Base-by-base conservation (phyloP, 768 basidiomycete genomes). In the Trametes punicea region DNA sequence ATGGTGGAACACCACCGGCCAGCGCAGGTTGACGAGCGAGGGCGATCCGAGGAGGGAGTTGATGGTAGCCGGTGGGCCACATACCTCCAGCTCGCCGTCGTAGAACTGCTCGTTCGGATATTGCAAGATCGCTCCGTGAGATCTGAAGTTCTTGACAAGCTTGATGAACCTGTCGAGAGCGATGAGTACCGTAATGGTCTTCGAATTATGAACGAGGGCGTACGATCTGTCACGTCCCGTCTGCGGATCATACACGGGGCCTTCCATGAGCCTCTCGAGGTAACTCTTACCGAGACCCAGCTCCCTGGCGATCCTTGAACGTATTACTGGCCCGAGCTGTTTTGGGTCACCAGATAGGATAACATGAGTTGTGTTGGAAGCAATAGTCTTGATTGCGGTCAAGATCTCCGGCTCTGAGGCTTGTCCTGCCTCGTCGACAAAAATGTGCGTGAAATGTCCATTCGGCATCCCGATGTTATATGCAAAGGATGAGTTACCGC, bases 401-500 rank as follows among this genome's bases (percentile, higher is more conserved):
- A 86, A 82, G 0, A 75, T 74, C 65, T 88, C 86, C 0, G 85
- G 83, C 65, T 89, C 87, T 0, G 81, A 83, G 2, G 85, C 84
- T 62, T 89, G 86, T 0, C 84, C 86, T 0, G 85, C 86, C 64
- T 89, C 86, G 60, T 89, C 86, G 8, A 86, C 69, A 64, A 88
- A 84, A 13, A 89, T 82, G 57, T 88, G 84, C 8, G 73, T 77
- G 65, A 81, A 89, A 65, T 87, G 81, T 0, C 87, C 86, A 1
- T 77, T 72, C 0, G 76, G 70, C 40, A 88, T 73, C 0, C 85
- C 85, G 34, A 86, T 74, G 1, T 79, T 80, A 23, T 75, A 74
- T 1, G 75, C 71, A 36, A 84, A 76, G 1, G 81, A 80, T 0
- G 83, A 81, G 0, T 87, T 85, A 8, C 83, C 74, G 46, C 86